A percentile compares a stretch with the other conserved stretches of the same genome.
Conservation (phyloP, 371 early-diverging fungal genomes). For the Mucor irregularis region DNA sequence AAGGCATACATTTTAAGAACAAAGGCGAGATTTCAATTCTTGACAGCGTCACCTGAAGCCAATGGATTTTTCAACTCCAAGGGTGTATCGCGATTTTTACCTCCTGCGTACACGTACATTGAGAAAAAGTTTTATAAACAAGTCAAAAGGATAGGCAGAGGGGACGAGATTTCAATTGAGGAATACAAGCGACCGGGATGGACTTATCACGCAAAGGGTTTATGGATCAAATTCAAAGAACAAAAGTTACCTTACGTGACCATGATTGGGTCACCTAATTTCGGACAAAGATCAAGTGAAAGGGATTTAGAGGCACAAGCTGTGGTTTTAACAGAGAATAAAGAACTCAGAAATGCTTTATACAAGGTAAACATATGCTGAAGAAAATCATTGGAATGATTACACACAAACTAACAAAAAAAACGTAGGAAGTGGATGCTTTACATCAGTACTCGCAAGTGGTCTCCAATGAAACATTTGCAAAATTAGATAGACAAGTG, state of each 20-base stretch:
- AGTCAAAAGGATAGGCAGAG: slow-evolving; percentile 36
- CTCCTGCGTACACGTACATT: slow-evolving; percentile 87
- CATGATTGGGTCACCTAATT: slow-evolving; percentile 92
- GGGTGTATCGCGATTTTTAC: slow-evolving; percentile 87
- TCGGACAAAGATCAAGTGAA: slow-evolving; percentile 85
- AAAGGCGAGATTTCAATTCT: slow-evolving; percentile 60
- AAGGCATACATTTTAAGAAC: slow-evolving; percentile 62
- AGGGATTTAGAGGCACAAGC: slow-evolving; percentile 91
- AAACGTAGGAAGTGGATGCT: slow-evolving; percentile 53
- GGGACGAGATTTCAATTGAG: slow-evolving; percentile 55
- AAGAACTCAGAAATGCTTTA: slow-evolving; percentile 54
- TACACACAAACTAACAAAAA: no score
- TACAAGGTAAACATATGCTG: slow-evolving; percentile 59
- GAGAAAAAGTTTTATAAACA: slow-evolving; percentile 61
- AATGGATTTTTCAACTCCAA: slow-evolving; percentile 91
- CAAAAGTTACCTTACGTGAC: slow-evolving; percentile 61
- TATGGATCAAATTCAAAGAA: slow-evolving; percentile 54
- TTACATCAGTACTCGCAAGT: slow-evolving; percentile 38
- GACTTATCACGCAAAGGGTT: slow-evolving; percentile 91
- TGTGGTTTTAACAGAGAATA: slow-evolving; percentile 66
- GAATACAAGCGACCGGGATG: slow-evolving; percentile 81
- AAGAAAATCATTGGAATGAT: neutral
- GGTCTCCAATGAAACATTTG: slow-evolving; percentile 42
- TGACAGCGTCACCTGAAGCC: slow-evolving; percentile 90
- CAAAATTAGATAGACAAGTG: slow-evolving; percentile 40